phyloP scores from a whole-genome alignment of 192 early-diverging fungal genomes.

The Backusella morwellensis region DNA sequence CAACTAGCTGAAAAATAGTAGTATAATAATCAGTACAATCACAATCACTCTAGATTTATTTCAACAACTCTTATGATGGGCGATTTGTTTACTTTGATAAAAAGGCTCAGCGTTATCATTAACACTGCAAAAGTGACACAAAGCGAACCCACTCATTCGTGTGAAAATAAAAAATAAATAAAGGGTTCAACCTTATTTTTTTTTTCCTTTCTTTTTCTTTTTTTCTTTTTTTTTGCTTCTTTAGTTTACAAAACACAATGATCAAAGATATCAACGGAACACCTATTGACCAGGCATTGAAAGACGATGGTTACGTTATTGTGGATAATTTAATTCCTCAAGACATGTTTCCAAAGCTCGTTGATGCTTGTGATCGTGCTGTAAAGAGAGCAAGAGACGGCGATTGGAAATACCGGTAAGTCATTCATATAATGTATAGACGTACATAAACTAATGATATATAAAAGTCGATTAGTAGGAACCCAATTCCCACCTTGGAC shows the following conservation, averaged over 20 bases:
- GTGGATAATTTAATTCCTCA: slow-evolving; percentile 39
- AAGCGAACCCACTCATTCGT: not conserved
- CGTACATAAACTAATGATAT: not conserved
- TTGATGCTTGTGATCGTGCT: slow-evolving; percentile 39
- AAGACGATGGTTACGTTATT: slow-evolving; percentile 44
- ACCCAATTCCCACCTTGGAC: slow-evolving; percentile 50
- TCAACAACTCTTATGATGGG: not conserved
- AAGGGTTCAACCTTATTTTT: not conserved
- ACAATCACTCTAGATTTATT: no score
- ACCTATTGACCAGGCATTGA: slow-evolving; percentile 28
- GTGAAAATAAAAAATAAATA: not conserved
- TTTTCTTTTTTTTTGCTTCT: not conserved
- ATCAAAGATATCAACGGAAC: slow-evolving; percentile 13
- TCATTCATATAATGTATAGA: not conserved
- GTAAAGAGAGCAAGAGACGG: slow-evolving; percentile 35
- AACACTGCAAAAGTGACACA: not conserved
- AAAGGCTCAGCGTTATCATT: not conserved
- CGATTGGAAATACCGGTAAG: slow-evolving; percentile 42
- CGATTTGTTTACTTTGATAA: not conserved
- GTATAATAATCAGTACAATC: no score
- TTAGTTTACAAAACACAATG: not conserved
- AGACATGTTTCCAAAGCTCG: slow-evolving; percentile 32
- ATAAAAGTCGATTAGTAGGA: slow-evolving; percentile 40
- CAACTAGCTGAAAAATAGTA: no score
- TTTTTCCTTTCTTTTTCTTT: not conserved